Evolutionary conservation across 139 green algal species (phyloP).

Genomic region (Marvania coccoides): DNA sequence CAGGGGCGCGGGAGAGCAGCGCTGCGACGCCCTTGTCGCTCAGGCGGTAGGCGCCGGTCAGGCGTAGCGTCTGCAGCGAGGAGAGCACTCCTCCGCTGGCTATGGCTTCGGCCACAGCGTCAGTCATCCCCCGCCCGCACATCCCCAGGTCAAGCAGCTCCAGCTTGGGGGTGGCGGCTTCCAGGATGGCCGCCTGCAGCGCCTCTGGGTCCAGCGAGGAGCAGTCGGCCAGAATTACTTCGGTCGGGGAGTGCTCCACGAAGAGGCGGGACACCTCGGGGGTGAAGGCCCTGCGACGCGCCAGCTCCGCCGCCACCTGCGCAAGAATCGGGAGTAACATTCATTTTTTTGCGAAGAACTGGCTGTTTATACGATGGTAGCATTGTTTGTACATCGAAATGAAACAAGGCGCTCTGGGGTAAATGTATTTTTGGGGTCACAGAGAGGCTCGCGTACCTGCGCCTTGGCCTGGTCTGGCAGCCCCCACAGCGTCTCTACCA

Average conservation of each 20-base stretch:
- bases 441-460: too few relatives aligned
- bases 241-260: slow-evolving; percentile 15
- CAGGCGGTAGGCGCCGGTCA: slow-evolving; percentile 57
- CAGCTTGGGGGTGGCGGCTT: slow-evolving; percentile 18
- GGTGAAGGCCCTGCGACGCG: slow-evolving; percentile 24
- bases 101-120: slow-evolving; percentile 29
- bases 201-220: neutral
- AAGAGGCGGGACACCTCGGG: slow-evolving; percentile 41
- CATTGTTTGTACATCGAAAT: too few relatives aligned
- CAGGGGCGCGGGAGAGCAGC: slow-evolving; percentile 21
- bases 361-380: too few relatives aligned
- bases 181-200: slow-evolving; percentile 34
- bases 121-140: slow-evolving; percentile 52
- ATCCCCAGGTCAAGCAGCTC: slow-evolving; percentile 50
- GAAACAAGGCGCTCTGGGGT: too few relatives aligned
- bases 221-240: slow-evolving; percentile 42
- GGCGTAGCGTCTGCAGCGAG: slow-evolving; percentile 21
- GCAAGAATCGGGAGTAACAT: too few relatives aligned
- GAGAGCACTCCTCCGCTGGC: neutral
- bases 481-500: slow-evolving; percentile 51
- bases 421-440: too few relatives aligned
- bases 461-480: slow-evolving; percentile 48
- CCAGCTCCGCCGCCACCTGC: slow-evolving; percentile 39
- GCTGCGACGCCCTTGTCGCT: slow-evolving; percentile 32
- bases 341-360: too few relatives aligned